phyloP scores from a whole-genome alignment of 139 green algal species.

The Penium margaritaceum region DNA sequence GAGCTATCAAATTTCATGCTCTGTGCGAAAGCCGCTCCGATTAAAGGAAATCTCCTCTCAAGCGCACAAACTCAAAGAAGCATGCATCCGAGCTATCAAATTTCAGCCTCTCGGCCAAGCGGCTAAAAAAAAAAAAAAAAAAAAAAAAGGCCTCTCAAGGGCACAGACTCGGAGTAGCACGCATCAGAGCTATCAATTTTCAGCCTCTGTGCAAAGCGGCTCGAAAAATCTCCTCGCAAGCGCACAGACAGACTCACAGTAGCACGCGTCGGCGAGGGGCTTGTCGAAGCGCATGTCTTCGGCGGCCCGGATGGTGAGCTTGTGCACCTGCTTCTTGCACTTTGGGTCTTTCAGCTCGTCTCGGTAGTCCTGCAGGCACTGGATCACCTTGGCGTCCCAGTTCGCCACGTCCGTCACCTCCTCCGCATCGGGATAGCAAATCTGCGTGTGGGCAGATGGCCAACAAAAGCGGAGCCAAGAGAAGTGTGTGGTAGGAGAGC shows the following conservation, averaged over 20 bases:
- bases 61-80: too few species aligned
- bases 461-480: neutral
- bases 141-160: too few species aligned
- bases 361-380: slow-evolving; percentile 48
- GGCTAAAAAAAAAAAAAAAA: too few species aligned
- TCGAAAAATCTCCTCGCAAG: too few species aligned
- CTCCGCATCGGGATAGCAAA: slow-evolving; percentile 5
- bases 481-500: neutral
- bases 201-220: too few species aligned
- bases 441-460: neutral
- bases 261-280: slow-evolving; percentile 47
- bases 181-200: too few species aligned
- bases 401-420: slow-evolving; percentile 1
- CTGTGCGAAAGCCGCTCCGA: too few species aligned
- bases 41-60: too few species aligned
- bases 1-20: too few species aligned
- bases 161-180: too few species aligned
- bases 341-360: slow-evolving; percentile 44
- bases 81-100: too few species aligned
- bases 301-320: slow-evolving; percentile 50
- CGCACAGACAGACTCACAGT: neutral
- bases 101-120: too few species aligned
- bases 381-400: slow-evolving; percentile 37
- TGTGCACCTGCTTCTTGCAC: slow-evolving; percentile 56
- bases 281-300: slow-evolving; percentile 77